A percentile compares a stretch with the other conserved stretches of the same genome.
Evolutionary conservation across 2,329 filamentous ascomycete genomes (phyloP).

Genomic region (Penicillium sclerotigenum): DNA sequence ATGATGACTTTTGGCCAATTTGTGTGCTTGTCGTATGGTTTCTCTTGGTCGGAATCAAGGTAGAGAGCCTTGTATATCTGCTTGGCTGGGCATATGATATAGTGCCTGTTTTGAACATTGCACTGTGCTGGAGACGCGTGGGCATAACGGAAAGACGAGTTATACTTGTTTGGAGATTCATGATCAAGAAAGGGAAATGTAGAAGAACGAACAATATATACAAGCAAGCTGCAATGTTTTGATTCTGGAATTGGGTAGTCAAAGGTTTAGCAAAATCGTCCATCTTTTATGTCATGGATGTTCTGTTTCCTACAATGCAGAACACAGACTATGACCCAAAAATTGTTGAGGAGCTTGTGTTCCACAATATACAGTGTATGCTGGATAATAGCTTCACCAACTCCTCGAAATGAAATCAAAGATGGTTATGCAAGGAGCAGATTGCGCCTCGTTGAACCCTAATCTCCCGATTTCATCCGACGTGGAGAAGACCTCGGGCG

Average conservation of each 20-base stretch:
- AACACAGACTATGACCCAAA: constrained; percentile 6
- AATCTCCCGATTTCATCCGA: constrained; percentile 9
- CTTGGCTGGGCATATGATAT: background rate
- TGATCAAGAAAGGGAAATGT: background rate
- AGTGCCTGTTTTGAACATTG: background rate
- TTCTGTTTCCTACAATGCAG: constrained; percentile 10
- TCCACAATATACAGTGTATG: constrained; percentile 10
- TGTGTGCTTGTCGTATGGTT: constrained; percentile 1
- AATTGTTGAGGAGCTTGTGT: background rate
- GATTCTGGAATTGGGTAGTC: background rate
- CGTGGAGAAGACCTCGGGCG: background rate
- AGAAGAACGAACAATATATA: background rate
- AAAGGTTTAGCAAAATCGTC: background rate
- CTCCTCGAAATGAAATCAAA: background rate
- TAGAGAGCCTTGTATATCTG: background rate
- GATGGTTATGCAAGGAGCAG: background rate
- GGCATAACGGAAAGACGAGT: background rate
- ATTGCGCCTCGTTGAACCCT: background rate
- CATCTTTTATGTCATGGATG: background rate
- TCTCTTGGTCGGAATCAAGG: background rate
- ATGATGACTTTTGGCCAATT: constrained; percentile 49
- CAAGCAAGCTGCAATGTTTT: background rate
- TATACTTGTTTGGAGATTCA: background rate
- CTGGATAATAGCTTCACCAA: background rate
- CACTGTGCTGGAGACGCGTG: background rate